Evolutionary conservation across 2,329 filamentous ascomycete species (phyloP), one percentile per base, ranked within the genome.

Genomic region (Pseudocercospora eumusae): DNA sequence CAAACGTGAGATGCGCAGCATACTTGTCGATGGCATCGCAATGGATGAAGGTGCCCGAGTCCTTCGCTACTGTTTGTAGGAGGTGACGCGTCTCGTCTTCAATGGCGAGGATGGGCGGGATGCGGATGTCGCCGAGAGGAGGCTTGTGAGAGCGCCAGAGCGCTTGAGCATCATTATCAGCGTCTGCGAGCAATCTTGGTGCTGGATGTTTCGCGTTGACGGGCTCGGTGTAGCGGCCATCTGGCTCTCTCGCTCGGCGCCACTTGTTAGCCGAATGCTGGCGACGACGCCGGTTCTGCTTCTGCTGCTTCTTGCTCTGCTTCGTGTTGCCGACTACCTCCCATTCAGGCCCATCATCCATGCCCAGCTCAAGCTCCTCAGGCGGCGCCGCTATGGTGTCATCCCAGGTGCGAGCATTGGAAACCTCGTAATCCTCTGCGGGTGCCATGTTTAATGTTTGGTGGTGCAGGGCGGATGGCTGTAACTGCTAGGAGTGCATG

Each of bases 381-480:
- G 33, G 59, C 20, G 31, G 25, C 33, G 52, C 9, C 13, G 54
- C 15, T 13, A 27, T 31, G 18, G 50, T 56, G 25, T 59, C 56
- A 31, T 67, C 63, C 68, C 68, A 70, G n/a, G 59, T 56, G 21
- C 57, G 62, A 31, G 67, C 65, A 31, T 70, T 69, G 4, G 56
- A 28, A 11, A 40, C 23, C 44, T 70, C 68, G 56, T 68, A 68
- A 44, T 69, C 64, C 23, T 60, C 56, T 20, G 44, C 50, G 20
- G 31, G 33, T 5, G 36, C 36, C 36, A 40, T 58, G 6, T 18
- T 56, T 36, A 2, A 40, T 58, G 6, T 18, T 56, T 36, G 4
- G 11, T 20, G n/a, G 23, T 3, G 25, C 49, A 20, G 40, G 25
- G 25, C 25, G 25, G 13, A 3, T 52, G 11, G 21, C 7, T 27